phyloP scores from a whole-genome alignment of 371 early-diverging fungal species.

The Rhizomucor pusillus region DNA sequence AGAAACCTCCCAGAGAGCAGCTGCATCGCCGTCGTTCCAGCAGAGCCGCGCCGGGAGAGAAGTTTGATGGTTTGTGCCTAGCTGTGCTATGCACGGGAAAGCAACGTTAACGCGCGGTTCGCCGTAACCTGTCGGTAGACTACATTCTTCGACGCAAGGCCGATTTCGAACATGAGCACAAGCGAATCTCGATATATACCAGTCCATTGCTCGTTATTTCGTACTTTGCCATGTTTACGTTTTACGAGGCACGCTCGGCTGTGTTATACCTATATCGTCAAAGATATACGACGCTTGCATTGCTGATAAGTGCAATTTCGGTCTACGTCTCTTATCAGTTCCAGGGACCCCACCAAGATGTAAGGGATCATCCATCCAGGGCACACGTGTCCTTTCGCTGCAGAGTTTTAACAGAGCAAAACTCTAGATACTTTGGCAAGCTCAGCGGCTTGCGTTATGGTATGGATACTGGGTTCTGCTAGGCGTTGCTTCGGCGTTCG shows the following conservation, averaged over 20 bases:
- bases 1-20: background rate
- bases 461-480: conserved; percentile 84
- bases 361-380: conserved; percentile 1
- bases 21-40: conserved; percentile 17
- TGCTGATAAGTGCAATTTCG: conserved; percentile 1
- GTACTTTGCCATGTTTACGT: conserved; percentile 23
- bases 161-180: conserved; percentile 19
- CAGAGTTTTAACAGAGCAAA: too few species aligned
- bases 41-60: conserved; percentile 24
- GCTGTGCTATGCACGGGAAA: background rate
- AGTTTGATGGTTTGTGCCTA: conserved; percentile 19
- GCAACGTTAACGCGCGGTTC: background rate
- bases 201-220: conserved; percentile 21
- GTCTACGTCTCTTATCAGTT: conserved; percentile 13
- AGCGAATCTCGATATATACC: conserved; percentile 20
- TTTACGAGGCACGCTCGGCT: conserved; percentile 15
- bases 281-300: conserved; percentile 10
- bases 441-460: conserved; percentile 49
- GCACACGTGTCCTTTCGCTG: too few species aligned
- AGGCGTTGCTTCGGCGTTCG: conserved; percentile 87
- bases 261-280: conserved; percentile 11
- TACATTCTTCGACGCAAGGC: conserved; percentile 24
- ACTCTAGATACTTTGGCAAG: conserved; percentile 9
- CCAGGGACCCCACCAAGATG: conserved; percentile 22
- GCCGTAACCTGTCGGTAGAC: conserved; percentile 5